phyloP scores from a whole-genome alignment of 2,329 filamentous ascomycete genomes.

The Ilyonectria mors-panacis region DNA sequence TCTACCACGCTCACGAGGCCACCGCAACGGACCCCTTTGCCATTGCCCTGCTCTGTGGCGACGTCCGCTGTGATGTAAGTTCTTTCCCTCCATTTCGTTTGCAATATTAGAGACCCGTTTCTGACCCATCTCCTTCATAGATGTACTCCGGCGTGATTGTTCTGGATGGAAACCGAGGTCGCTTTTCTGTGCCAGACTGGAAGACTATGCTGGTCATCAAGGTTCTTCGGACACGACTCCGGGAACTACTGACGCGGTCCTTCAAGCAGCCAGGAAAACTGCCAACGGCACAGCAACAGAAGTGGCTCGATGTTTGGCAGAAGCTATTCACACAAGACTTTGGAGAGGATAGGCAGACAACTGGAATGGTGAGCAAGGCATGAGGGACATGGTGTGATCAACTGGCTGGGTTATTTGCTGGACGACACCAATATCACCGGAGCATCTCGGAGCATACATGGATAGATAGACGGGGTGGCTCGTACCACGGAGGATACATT shows the following conservation, averaged over 20 bases:
- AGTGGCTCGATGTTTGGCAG: conserved; percentile 83
- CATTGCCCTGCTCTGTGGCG: conserved; percentile 87
- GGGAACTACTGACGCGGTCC: conserved; percentile 79
- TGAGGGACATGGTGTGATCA: conserved; percentile 33
- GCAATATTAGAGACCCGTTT: not conserved
- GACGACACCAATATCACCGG: not conserved
- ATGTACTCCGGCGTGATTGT: conserved; percentile 90
- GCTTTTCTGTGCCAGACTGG: conserved; percentile 90
- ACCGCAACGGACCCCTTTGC: conserved; percentile 86
- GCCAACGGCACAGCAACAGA: conserved; percentile 76
- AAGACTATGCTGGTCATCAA: conserved; percentile 93
- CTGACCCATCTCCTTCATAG: conserved; percentile 55
- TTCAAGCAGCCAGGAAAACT: conserved; percentile 79
- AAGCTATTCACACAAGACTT: conserved; percentile 74
- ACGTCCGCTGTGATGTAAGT: conserved; percentile 86
- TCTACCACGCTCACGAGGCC: conserved; percentile 93
- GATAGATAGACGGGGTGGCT: conserved; percentile 4
- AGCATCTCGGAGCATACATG: conserved; percentile 4
- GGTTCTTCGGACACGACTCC: conserved; percentile 78
- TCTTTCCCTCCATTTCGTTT: not conserved
- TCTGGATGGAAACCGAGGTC: conserved; percentile 88
- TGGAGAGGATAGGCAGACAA: conserved; percentile 50
- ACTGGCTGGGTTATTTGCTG: not conserved
- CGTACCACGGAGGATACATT: not conserved
- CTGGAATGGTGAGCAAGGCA: conserved; percentile 48